Conservation (phyloP, 2,329 filamentous ascomycete species). For the Sclerotinia minor region DNA sequence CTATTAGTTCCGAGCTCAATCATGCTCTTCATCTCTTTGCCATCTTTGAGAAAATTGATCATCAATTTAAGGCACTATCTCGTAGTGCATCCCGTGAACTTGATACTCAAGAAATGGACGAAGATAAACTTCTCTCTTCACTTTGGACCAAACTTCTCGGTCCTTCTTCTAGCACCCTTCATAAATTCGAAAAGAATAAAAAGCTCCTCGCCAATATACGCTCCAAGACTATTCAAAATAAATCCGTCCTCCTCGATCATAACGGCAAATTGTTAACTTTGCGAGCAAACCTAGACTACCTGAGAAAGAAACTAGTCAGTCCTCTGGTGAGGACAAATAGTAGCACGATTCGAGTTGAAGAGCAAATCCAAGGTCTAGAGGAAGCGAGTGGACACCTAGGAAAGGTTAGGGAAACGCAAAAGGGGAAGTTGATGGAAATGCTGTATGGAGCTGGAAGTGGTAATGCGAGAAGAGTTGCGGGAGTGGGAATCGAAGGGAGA, state of each 20-base stretch:
- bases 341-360: slow-evolving; percentile 73
- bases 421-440: slow-evolving; percentile 78
- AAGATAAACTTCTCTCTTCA: slow-evolving; percentile 77
- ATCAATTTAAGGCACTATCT: slow-evolving; percentile 84
- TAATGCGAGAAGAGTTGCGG: slow-evolving; percentile 26
- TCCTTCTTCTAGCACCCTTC: slow-evolving; percentile 69
- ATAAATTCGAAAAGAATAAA: slow-evolving; percentile 90
- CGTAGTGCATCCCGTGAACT: slow-evolving; percentile 82
- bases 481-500: slow-evolving; percentile 29
- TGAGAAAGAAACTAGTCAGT: slow-evolving; percentile 78
- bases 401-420: slow-evolving; percentile 74
- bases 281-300: slow-evolving; percentile 82
- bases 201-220: slow-evolving; percentile 76
- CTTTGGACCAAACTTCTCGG: slow-evolving; percentile 87
- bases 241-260: slow-evolving; percentile 81
- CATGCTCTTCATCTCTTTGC: slow-evolving; percentile 79
- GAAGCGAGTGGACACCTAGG: slow-evolving; percentile 78
- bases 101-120: slow-evolving; percentile 74
- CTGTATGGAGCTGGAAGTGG: slow-evolving; percentile 57
- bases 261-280: slow-evolving; percentile 80
- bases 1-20: slow-evolving; percentile 79
- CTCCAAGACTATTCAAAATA: slow-evolving; percentile 82
- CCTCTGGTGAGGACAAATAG: slow-evolving; percentile 73
- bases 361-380: slow-evolving; percentile 81
- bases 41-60: slow-evolving; percentile 89